A percentile compares a stretch with the other conserved stretches of the same genome.
These are phyloP conservation scores for Erodium trifolium DNA, from an alignment of 441 rosid species.

Conservation along the genomic window DNA sequence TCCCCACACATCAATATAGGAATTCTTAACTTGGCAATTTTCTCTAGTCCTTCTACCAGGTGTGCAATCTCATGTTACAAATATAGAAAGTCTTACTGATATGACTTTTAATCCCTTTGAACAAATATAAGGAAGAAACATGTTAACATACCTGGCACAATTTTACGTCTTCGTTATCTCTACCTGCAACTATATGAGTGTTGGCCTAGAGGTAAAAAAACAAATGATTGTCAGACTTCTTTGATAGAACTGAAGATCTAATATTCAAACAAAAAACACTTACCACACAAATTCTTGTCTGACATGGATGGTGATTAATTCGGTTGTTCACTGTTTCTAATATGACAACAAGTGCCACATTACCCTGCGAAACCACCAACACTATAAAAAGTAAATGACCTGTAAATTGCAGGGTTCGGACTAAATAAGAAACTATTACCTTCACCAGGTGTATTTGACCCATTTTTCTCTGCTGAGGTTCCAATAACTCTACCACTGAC, in stretches of 20 bases:
- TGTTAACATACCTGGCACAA: constrained; percentile 24
- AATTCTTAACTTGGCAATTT: constrained; percentile 22
- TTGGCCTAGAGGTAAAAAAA: constrained; percentile 25
- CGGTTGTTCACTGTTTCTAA: constrained; percentile 18
- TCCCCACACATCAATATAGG: constrained; percentile 34
- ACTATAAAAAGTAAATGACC: not conserved
- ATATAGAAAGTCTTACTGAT: constrained; percentile 10
- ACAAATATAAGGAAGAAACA: constrained; percentile 6
- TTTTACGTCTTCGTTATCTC: constrained; percentile 19
- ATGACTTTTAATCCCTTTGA: not conserved
- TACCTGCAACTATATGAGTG: constrained; percentile 25
- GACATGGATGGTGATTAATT: constrained; percentile 6
- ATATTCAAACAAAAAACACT: constrained; percentile 6
- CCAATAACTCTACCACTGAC: constrained; percentile 22
- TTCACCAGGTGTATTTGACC: constrained; percentile 9
- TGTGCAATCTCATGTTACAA: constrained; percentile 20
- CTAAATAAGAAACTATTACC: constrained; percentile 9
- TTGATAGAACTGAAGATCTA: not conserved
- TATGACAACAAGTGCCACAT: constrained; percentile 30
- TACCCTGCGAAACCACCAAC: constrained; percentile 22
- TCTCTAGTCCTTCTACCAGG: constrained; percentile 27
- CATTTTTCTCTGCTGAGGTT: constrained; percentile 10
- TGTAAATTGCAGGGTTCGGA: not conserved
- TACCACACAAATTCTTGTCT: constrained; percentile 21
- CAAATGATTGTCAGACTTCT: not conserved